Conservation (phyloP, 139 green algal genomes). For the Micromonas pusilla region DNA sequence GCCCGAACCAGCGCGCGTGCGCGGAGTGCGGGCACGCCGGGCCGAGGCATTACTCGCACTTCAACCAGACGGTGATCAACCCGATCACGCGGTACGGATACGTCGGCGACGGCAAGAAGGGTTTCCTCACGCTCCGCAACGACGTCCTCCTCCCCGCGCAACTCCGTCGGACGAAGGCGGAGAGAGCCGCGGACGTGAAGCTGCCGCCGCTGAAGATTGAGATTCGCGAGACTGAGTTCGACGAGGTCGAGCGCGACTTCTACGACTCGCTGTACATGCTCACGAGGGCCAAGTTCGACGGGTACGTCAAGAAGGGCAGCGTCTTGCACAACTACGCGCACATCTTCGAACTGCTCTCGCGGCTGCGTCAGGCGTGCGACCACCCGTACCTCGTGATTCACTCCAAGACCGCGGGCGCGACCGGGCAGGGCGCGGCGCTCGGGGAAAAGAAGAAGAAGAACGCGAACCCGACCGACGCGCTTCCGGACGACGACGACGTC, state of each 20-base stretch:
- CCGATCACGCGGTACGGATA: constrained; percentile 68
- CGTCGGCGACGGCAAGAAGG: constrained; percentile 46
- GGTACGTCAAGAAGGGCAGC: constrained; percentile 39
- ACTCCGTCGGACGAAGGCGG: constrained; percentile 81
- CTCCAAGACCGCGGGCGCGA: constrained; percentile 35
- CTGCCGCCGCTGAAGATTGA: constrained; percentile 62
- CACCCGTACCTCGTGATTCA: constrained; percentile 85
- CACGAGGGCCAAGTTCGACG: constrained; percentile 60
- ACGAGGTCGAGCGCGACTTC: constrained; percentile 73
- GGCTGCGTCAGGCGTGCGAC: constrained; percentile 68
- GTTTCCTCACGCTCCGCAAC: constrained; percentile 68
- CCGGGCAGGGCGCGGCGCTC: not conserved
- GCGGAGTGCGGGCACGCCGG: constrained; percentile 50
- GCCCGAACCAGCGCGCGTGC: constrained; percentile 47
- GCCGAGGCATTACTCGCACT: constrained; percentile 75
- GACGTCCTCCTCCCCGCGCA: constrained; percentile 58
- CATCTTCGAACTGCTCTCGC: constrained; percentile 91
- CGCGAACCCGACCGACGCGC: not conserved
- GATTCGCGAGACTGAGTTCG: constrained; percentile 30
- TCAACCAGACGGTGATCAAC: constrained; percentile 70
- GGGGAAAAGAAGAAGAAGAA: not conserved
- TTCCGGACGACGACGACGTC: constrained; percentile 1
- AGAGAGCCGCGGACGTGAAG: constrained; percentile 83
- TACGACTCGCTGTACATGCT: constrained; percentile 86
- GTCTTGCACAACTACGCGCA: constrained; percentile 62